phyloP scores from a whole-genome alignment of 805 yeast genomes.

The Myxozyma geophila region DNA sequence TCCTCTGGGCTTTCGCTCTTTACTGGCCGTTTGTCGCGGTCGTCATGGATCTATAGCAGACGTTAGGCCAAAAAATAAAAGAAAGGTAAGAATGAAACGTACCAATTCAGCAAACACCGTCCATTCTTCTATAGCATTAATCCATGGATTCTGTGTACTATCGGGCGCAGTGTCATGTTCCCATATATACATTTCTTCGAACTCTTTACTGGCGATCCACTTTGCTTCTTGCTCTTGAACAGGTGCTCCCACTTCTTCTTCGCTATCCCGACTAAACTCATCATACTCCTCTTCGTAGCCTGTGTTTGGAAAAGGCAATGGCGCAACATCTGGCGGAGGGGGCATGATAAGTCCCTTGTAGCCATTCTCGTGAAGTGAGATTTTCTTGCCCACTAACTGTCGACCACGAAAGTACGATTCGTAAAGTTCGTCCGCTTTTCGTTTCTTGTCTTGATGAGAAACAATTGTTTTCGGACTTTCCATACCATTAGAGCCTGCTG shows the following conservation, averaged over 20 bases:
- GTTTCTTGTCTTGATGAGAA: neutral
- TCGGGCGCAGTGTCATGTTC: slow-evolving; percentile 31
- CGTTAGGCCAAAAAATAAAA: neutral
- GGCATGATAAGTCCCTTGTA: slow-evolving; percentile 5
- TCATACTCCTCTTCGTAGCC: neutral
- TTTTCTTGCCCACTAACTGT: slow-evolving; percentile 18
- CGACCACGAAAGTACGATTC: slow-evolving; percentile 35
- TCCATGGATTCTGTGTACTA: slow-evolving; percentile 12
- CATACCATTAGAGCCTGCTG: neutral
- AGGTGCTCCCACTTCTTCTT: slow-evolving; percentile 11
- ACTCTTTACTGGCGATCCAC: slow-evolving; percentile 19
- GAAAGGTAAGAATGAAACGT: neutral
- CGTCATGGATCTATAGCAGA: neutral
- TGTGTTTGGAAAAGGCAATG: neutral
- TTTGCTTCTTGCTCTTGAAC: neutral
- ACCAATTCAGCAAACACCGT: slow-evolving; percentile 22
- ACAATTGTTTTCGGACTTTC: neutral
- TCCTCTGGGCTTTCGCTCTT: too few relatives aligned
- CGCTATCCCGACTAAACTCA: slow-evolving; percentile 1
- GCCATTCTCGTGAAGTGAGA: slow-evolving; percentile 15
- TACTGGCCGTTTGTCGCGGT: neutral
- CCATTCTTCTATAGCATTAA: slow-evolving; percentile 29
- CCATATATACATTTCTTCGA: slow-evolving; percentile 26
- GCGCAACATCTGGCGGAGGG: slow-evolving; percentile 1
- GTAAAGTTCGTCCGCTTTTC: neutral